These are phyloP conservation scores for Fraxinus floribunda DNA, from an alignment of 305 asterid genomes.

Conservation along the genomic window DNA sequence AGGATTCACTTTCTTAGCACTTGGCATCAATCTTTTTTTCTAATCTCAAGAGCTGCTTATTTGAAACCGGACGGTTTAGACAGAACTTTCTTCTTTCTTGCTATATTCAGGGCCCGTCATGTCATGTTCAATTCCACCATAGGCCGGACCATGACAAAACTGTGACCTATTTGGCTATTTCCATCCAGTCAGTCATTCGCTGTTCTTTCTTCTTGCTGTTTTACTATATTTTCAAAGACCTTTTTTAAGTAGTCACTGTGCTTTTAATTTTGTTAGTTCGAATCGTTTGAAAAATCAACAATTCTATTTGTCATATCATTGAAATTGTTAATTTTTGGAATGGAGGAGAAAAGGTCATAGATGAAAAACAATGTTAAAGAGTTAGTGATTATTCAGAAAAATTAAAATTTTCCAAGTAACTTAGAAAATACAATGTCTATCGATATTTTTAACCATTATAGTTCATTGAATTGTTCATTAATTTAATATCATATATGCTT, in stretches of 20 bases:
- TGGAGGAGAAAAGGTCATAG: background rate
- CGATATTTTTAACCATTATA: background rate
- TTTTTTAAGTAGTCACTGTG: background rate
- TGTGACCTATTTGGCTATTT: background rate
- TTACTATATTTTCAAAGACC: background rate
- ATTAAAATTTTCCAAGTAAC: background rate
- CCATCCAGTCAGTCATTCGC: background rate
- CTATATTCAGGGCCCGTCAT: background rate
- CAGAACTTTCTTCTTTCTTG: background rate
- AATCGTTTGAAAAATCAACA: background rate
- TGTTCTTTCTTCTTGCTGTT: background rate
- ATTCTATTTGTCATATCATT: background rate
- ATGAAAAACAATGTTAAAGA: background rate
- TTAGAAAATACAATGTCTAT: background rate
- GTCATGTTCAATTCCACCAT: background rate
- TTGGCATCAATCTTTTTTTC: background rate
- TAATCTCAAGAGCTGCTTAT: background rate
- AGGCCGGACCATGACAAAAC: background rate
- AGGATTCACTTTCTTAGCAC: background rate
- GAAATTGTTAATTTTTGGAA: background rate
- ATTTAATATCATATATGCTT: background rate
- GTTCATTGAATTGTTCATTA: background rate
- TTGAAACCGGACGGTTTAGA: background rate
- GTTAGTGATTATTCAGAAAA: background rate
- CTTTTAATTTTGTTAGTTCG: background rate